Base-by-base conservation (phyloP, 164 flowering plant genomes). In the Annona cherimola region DNA sequence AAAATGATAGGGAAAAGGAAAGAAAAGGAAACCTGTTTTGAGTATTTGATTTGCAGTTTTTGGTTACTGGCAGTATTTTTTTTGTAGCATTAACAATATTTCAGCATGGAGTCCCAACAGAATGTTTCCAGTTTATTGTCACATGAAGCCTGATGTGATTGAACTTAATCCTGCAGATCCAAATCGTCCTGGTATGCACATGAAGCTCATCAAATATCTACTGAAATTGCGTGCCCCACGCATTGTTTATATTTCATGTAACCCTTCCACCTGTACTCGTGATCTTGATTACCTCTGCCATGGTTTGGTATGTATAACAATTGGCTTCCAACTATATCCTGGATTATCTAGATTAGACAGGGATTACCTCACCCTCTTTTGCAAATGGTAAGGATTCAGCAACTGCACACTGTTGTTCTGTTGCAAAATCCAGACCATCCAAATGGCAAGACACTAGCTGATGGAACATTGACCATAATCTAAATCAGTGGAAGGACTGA, bases 171-270 rank as follows among this genome's bases (percentile, higher is more conserved):
- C 45, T 82, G 83, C 90, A 96, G 99, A 96, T 86, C 99, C 99
- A 45, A 96, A 93, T 73, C 97, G 99, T 2, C 99, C 99, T 2
- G 98, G 99, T 18, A 91, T 96, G 99, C 99, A 96, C 79, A 77
- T 91, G 84, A 96, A 96, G 84, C 75, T 96, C 79, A 88, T 96
- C 45, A 91, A 86, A 71, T 96, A 84, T 79, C 79, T 96, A 43
- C 81, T 93, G 66, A 90, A 90, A 82, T 84, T 93, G 44, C 83
- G 81, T 71, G 87, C 91, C 14, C 86, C 83, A 43, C 90, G 91
- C 19, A 86, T 96, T 60, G 79, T 93, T 45, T 96, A 96, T 76
- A 94, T 96, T 57, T 96, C 99, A 5, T 96, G 99, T 74, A 96
- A 96, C 83, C 99, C 99, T 57, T 89, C 98, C 3, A 93, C 99